phyloP scores from a whole-genome alignment of 108 stramenopile species.

The Skeletonema potamos region DNA sequence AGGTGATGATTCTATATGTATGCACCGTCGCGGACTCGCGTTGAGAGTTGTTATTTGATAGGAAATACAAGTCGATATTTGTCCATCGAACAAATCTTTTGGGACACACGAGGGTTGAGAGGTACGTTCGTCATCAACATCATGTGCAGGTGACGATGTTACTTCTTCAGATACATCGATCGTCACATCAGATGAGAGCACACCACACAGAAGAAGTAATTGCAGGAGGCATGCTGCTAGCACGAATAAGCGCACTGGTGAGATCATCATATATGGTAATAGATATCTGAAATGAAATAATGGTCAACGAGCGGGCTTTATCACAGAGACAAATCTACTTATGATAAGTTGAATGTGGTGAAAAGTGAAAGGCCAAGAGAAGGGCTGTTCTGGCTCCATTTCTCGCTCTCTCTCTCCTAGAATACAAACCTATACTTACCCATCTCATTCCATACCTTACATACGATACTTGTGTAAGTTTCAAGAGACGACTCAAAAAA shows the following conservation, averaged over 20 bases:
- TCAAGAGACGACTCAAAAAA: too few relatives aligned
- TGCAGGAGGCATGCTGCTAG: neutral
- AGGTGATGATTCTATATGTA: constrained; percentile 33
- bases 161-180: constrained; percentile 14
- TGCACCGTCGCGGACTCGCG: constrained; percentile 40
- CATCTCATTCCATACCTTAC: too few relatives aligned
- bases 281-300: too few relatives aligned
- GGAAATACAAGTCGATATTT: constrained; percentile 14
- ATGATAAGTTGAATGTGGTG: too few relatives aligned
- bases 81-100: constrained; percentile 7
- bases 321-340: too few relatives aligned
- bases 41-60: constrained; percentile 47
- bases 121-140: too few relatives aligned
- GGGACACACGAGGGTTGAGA: neutral
- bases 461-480: too few relatives aligned
- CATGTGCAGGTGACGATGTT: neutral
- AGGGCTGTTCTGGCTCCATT: too few relatives aligned
- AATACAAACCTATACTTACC: too few relatives aligned
- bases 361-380: too few relatives aligned
- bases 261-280: neutral
- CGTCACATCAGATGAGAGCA: neutral
- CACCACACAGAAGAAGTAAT: neutral
- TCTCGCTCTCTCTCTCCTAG: too few relatives aligned
- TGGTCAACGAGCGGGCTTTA: too few relatives aligned
- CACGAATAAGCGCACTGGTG: neutral